phyloP scores from a whole-genome alignment of 1,284 basidiomycete species.

The Leccinum huronense region DNA sequence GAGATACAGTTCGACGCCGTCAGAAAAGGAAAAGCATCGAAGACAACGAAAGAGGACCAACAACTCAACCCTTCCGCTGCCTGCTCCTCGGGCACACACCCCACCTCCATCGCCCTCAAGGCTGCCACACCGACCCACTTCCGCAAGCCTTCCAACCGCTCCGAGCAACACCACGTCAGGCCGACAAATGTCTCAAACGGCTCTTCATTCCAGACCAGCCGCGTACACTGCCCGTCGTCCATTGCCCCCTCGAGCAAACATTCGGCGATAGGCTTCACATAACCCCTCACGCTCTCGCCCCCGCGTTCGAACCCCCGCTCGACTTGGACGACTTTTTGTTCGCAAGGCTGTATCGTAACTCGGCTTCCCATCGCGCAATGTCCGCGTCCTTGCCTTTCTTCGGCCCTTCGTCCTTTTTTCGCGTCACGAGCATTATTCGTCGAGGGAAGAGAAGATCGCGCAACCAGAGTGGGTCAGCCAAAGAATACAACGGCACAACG shows the following conservation, averaged over 20 bases:
- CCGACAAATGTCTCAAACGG: conserved; percentile 74
- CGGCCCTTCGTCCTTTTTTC: conserved; percentile 51
- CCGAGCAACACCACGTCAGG: conserved; percentile 65
- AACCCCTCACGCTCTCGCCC: conserved; percentile 49
- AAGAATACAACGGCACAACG: neutral
- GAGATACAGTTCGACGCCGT: neutral
- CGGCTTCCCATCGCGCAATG: conserved; percentile 90
- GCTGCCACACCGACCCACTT: conserved; percentile 80
- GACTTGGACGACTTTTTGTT: conserved; percentile 56
- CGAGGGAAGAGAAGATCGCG: neutral
- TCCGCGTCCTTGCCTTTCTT: conserved; percentile 86
- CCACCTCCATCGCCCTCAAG: conserved; percentile 66
- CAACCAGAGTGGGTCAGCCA: neutral
- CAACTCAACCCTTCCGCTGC: conserved; percentile 69
- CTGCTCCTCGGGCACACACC: conserved; percentile 71
- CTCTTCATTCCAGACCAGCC: conserved; percentile 53
- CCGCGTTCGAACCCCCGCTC: conserved; percentile 35
- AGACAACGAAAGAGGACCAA: conserved; percentile 36
- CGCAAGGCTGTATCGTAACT: conserved; percentile 82
- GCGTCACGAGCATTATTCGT: conserved; percentile 58
- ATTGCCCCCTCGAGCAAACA: conserved; percentile 68
- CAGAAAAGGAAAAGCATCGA: neutral
- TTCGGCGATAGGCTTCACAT: conserved; percentile 57
- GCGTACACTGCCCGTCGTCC: conserved; percentile 45
- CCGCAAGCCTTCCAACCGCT: conserved; percentile 65